Percentiles rank a stretch among this genome's conserved stretches.
Evolutionary conservation across 116 monocot genomes (phyloP).

Genomic region (Phalaenopsis hybrid): DNA sequence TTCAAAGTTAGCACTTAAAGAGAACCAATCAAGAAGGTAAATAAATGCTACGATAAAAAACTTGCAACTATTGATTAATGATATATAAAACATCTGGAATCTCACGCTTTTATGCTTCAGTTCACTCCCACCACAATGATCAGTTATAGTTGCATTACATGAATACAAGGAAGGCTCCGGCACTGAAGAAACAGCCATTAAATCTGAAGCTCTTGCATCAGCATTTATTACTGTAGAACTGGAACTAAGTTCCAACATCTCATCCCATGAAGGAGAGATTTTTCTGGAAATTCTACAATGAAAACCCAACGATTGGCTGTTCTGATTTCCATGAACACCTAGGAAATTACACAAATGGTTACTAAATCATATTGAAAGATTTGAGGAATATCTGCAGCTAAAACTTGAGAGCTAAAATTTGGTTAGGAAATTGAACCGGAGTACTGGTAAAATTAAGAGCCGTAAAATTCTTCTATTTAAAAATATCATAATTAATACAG

Average conservation of each 20-base stretch:
- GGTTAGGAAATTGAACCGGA: background rate
- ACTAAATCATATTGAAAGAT: background rate
- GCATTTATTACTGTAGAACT: conserved; percentile 1
- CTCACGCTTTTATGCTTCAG: conserved; percentile 3
- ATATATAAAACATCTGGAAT: background rate
- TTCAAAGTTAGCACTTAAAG: no score
- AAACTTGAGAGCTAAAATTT: background rate
- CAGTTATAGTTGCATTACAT: background rate
- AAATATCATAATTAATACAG: background rate
- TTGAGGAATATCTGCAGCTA: background rate
- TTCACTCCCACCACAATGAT: background rate
- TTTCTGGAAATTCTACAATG: background rate
- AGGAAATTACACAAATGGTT: conserved; percentile 1
- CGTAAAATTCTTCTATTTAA: background rate
- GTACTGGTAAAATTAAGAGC: background rate
- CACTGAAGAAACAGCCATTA: background rate
- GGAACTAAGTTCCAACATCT: conserved; percentile 2
- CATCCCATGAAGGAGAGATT: background rate
- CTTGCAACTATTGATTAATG: conserved; percentile 1
- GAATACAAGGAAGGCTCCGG: background rate
- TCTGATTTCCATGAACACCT: conserved; percentile 19
- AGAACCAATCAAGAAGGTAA: no score
- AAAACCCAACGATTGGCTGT: conserved; percentile 5
- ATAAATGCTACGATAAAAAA: background rate
- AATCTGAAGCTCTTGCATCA: background rate